Percentiles rank a stretch among this genome's conserved stretches.
phyloP scores from a whole-genome alignment of 2,329 filamentous ascomycete genomes.

The Capronia coronata region DNA sequence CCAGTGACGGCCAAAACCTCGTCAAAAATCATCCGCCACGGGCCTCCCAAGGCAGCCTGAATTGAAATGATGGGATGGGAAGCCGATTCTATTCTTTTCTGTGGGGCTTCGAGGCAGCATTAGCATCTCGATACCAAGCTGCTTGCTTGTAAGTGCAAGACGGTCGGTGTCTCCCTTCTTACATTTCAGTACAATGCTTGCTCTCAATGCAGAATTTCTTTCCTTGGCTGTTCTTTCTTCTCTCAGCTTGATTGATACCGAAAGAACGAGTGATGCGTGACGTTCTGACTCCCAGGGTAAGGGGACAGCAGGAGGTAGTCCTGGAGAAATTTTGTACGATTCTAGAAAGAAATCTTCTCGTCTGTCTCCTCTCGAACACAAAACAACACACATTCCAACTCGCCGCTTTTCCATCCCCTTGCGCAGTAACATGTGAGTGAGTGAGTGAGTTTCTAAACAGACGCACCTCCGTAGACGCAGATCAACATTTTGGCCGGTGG shows the following conservation, averaged over 20 bases:
- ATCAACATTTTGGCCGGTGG: too few species aligned
- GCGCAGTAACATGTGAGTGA: too few species aligned
- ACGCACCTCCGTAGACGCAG: too few species aligned
- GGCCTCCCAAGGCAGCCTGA: neutral
- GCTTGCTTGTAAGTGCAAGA: constrained; percentile 25
- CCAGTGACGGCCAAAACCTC: neutral
- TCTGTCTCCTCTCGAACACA: too few species aligned
- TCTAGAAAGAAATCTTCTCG: too few species aligned
- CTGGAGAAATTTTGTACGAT: too few species aligned
- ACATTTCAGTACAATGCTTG: neutral
- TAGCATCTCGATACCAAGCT: constrained; percentile 20
- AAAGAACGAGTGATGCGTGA: too few species aligned
- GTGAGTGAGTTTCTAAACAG: too few species aligned
- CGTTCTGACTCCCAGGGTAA: neutral
- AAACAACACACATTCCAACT: too few species aligned
- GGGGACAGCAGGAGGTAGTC: too few species aligned
- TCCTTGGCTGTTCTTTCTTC: neutral
- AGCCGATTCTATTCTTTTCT: neutral
- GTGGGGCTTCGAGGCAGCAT: constrained; percentile 14
- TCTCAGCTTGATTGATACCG: neutral
- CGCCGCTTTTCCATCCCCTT: too few species aligned
- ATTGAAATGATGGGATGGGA: neutral
- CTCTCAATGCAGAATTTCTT: neutral
- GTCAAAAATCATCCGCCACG: neutral
- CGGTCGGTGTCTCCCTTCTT: constrained; percentile 18